Evolutionary conservation across 768 basidiomycete genomes (phyloP).

Genomic region (Podaxis sp.): DNA sequence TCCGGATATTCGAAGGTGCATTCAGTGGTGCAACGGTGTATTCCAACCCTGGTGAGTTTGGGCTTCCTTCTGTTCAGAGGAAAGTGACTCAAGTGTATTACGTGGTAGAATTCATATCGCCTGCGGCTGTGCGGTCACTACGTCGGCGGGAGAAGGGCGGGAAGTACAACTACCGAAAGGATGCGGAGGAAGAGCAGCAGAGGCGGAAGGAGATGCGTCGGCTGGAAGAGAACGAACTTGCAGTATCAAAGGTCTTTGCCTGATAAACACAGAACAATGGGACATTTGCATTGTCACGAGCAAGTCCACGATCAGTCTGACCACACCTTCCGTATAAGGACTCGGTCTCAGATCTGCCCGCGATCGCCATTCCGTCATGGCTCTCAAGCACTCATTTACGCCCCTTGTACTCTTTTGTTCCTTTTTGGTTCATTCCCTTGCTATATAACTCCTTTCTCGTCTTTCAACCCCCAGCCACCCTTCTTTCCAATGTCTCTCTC

Average conservation of each 20-base stretch:
- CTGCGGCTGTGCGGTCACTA: slow-evolving; percentile 71
- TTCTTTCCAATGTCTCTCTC: slow-evolving; percentile 55
- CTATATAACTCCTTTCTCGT: slow-evolving; percentile 11
- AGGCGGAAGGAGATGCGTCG: slow-evolving; percentile 60
- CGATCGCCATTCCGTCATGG: neutral
- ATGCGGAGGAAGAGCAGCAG: slow-evolving; percentile 63
- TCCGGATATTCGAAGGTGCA: slow-evolving; percentile 96
- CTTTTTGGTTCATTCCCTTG: slow-evolving; percentile 6
- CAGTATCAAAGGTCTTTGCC: slow-evolving; percentile 86
- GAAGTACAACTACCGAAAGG: slow-evolving; percentile 81
- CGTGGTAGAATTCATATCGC: slow-evolving; percentile 82
- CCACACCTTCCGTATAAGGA: neutral
- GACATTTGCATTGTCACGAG: neutral
- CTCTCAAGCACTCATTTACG: neutral
- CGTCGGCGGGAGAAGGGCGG: slow-evolving; percentile 68
- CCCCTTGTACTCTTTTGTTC: slow-evolving; percentile 16
- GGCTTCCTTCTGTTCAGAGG: neutral
- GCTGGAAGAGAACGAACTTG: slow-evolving; percentile 72
- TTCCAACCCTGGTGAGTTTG: slow-evolving; percentile 80
- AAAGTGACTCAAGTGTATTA: neutral
- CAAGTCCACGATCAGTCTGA: slow-evolving; percentile 2
- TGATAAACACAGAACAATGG: slow-evolving; percentile 32
- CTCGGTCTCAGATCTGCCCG: neutral
- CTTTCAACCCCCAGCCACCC: slow-evolving; percentile 12
- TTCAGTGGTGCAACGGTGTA: slow-evolving; percentile 94